Conservation (phyloP, 2,329 filamentous ascomycete species). For the Blastomyces silverae region DNA sequence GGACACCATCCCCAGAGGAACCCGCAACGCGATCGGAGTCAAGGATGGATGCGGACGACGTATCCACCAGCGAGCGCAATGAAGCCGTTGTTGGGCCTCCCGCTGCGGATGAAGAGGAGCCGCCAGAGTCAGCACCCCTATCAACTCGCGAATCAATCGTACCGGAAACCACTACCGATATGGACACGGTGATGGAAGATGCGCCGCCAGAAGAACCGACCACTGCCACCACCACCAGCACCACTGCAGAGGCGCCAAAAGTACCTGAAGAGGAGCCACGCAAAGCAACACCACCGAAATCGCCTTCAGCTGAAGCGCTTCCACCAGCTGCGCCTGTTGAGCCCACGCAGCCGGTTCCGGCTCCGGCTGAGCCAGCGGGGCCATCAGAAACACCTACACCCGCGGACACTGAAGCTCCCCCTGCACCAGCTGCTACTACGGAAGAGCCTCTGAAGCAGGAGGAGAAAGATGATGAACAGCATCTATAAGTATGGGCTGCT, state of each 20-base stretch:
- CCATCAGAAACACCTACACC: conserved; percentile 5
- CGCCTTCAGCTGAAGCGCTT: conserved; percentile 21
- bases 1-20: conserved; percentile 29
- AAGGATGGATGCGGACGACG: conserved; percentile 28
- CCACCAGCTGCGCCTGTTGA: conserved; percentile 14
- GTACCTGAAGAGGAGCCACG: conserved; percentile 19
- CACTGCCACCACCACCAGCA: conserved; percentile 18
- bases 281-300: conserved; percentile 22
- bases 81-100: conserved; percentile 25
- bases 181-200: conserved; percentile 38
- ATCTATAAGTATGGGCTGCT: not conserved
- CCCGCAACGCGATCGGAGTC: conserved; percentile 23
- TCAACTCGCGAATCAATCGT: conserved; percentile 28
- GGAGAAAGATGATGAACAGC: conserved; percentile 9
- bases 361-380: conserved; percentile 19
- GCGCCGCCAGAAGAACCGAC: conserved; percentile 25
- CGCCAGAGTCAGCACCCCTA: conserved; percentile 27
- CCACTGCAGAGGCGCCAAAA: conserved; percentile 22
- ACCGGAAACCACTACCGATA: conserved; percentile 27
- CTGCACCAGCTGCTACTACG: conserved; percentile 20
- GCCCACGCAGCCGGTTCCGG: conserved; percentile 1
- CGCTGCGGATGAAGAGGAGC: conserved; percentile 28
- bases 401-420: conserved; percentile 16
- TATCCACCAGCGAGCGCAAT: conserved; percentile 30
- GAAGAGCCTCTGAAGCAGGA: conserved; percentile 19